Evolutionary conservation across 306 rosid genomes (phyloP).

Genomic region (Corylus avellana): DNA sequence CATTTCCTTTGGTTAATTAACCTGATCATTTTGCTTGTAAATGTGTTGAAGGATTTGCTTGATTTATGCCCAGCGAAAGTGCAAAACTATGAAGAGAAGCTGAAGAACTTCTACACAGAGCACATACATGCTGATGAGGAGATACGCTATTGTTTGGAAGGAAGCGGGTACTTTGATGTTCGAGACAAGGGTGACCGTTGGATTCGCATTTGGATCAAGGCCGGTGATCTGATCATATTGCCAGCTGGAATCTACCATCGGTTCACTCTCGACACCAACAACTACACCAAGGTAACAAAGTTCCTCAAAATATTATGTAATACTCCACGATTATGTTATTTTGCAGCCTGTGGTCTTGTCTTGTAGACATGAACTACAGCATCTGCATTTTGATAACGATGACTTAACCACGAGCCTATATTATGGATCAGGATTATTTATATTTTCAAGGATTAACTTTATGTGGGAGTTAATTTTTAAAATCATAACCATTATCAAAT

Average conservation of each 20-base stretch:
- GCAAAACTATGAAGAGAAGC: slow-evolving; percentile 71
- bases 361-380: background rate
- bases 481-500: background rate
- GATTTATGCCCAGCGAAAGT: slow-evolving; percentile 79
- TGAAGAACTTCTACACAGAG: slow-evolving; percentile 88
- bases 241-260: slow-evolving; percentile 98
- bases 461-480: no score
- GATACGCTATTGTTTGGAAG: slow-evolving; percentile 85
- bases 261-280: slow-evolving; percentile 76
- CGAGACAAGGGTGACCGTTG: slow-evolving; percentile 76
- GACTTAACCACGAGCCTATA: no score
- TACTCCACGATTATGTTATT: background rate
- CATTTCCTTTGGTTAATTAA: background rate
- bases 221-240: slow-evolving; percentile 87
- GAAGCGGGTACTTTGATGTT: slow-evolving; percentile 87
- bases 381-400: background rate
- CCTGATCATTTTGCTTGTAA: background rate
- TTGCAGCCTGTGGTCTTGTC: background rate
- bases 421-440: no score
- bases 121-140: slow-evolving; percentile 96
- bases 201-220: slow-evolving; percentile 85
- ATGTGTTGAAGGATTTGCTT: slow-evolving; percentile 63
- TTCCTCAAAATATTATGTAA: background rate
- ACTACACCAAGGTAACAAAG: slow-evolving; percentile 69
- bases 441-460: no score